A percentile compares a stretch with the other conserved stretches of the same genome.
Conservation (phyloP, 345 rosid genomes). For the Noccaea bulbosa region DNA sequence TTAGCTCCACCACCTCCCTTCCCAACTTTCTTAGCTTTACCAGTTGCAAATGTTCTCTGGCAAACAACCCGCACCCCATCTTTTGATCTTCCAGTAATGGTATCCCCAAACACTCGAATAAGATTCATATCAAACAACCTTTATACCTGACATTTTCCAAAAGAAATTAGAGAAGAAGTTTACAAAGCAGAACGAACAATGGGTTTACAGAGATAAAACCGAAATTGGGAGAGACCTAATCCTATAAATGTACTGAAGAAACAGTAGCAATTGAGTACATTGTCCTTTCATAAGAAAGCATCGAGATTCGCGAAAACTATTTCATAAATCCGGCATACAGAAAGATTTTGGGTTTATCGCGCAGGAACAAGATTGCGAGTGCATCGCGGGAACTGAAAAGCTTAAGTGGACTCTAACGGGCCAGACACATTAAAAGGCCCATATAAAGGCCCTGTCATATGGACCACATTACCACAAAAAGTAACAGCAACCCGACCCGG, state of each 20-base stretch:
- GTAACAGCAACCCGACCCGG: not conserved
- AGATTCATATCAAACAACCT: not conserved
- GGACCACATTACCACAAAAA: not conserved
- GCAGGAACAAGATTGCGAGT: not conserved
- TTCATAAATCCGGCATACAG: too few species aligned
- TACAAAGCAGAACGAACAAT: too few species aligned
- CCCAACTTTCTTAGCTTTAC: conserved; percentile 60
- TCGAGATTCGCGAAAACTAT: not conserved
- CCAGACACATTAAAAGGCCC: not conserved
- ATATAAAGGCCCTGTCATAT: not conserved
- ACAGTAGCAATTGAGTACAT: too few species aligned
- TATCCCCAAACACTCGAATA: not conserved
- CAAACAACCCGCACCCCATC: conserved; percentile 35
- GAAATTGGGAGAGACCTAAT: too few species aligned
- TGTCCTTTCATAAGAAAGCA: not conserved
- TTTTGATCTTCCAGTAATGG: conserved; percentile 24
- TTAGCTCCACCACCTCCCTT: conserved; percentile 61
- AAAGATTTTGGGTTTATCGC: not conserved
- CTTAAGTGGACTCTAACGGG: not conserved
- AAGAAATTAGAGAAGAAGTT: too few species aligned
- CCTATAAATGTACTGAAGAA: too few species aligned
- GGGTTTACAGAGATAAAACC: too few species aligned
- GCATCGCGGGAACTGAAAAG: not conserved
- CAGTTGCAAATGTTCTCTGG: conserved; percentile 56
- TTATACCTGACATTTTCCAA: too few species aligned